A percentile compares a stretch with the other conserved stretches of the same genome.
Conservation (phyloP, 2,329 filamentous ascomycete species). For the Arthrobotrys musiformis region DNA sequence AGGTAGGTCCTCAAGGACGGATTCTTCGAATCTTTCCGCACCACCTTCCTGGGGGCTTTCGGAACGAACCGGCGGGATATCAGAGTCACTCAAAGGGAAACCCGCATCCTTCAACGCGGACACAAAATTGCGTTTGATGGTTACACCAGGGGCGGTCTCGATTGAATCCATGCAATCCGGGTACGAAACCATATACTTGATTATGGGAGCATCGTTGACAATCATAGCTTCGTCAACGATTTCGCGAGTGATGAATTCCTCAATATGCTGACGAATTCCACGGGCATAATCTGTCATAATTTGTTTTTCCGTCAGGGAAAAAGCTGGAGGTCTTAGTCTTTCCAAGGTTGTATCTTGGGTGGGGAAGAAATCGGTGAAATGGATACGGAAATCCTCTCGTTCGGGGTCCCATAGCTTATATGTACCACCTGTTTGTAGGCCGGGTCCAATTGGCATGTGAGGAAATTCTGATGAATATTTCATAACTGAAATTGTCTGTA, state of each 20-base stretch:
- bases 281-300: slow-evolving; percentile 40
- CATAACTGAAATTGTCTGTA: slow-evolving; percentile 3
- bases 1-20: slow-evolving; percentile 3
- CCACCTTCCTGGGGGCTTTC: neutral
- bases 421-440: neutral
- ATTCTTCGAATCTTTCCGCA: neutral
- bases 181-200: slow-evolving; percentile 43
- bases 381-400: slow-evolving; percentile 13
- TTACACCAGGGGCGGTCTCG: neutral
- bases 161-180: slow-evolving; percentile 38
- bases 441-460: slow-evolving; percentile 18
- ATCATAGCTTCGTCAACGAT: slow-evolving; percentile 35
- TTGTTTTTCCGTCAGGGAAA: slow-evolving; percentile 30
- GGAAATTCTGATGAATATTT: slow-evolving; percentile 32
- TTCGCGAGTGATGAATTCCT: slow-evolving; percentile 22
- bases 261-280: slow-evolving; percentile 25
- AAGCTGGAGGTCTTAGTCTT: slow-evolving; percentile 18
- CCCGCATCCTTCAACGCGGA: slow-evolving; percentile 35
- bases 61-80: slow-evolving; percentile 13
- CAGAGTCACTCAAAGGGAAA: slow-evolving; percentile 23
- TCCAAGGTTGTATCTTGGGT: neutral
- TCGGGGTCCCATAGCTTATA: slow-evolving; percentile 18
- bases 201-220: slow-evolving; percentile 30
- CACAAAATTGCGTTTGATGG: slow-evolving; percentile 30
- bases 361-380: slow-evolving; percentile 22